These are phyloP conservation scores for Leishmania martiniquensis DNA, from an alignment of 208 protist genomes.

Conservation along the genomic window DNA sequence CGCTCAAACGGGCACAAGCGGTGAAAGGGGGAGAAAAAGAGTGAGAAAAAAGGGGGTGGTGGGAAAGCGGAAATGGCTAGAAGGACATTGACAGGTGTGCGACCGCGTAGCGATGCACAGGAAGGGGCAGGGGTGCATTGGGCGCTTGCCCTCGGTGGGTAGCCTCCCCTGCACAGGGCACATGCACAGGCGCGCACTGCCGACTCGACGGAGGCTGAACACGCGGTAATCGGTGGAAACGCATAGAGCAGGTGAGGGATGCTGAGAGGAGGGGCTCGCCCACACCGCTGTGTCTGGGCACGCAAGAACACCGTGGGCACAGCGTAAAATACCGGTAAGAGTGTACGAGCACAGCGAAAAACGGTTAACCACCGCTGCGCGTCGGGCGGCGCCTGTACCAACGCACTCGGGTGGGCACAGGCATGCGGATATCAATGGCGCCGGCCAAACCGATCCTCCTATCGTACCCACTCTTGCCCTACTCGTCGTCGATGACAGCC, in stretches of 20 bases:
- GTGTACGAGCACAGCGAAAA: neutral
- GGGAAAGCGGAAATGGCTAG: neutral
- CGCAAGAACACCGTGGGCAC: too few relatives aligned
- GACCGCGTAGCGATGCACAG: neutral
- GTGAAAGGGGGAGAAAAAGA: neutral
- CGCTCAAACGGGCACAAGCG: neutral
- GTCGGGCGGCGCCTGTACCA: too few relatives aligned
- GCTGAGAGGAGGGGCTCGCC: too few relatives aligned
- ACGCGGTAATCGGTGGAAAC: too few relatives aligned
- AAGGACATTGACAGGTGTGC: neutral
- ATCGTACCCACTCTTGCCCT: neutral
- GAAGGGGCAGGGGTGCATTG: neutral
- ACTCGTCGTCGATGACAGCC: constrained; percentile 26
- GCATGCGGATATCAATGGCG: neutral
- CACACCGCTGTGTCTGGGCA: too few relatives aligned
- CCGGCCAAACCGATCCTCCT: neutral
- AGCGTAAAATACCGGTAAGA: too few relatives aligned
- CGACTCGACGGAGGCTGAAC: neutral
- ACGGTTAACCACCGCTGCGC: neutral
- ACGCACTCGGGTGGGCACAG: neutral
- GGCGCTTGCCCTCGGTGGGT: neutral
- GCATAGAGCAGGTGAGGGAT: too few relatives aligned
- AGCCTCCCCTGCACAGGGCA: too few relatives aligned
- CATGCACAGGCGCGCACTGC: neutral
- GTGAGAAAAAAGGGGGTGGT: too few relatives aligned